Evolutionary conservation across 805 yeast genomes (phyloP).

Genomic region (Wickerhamiella azyma): DNA sequence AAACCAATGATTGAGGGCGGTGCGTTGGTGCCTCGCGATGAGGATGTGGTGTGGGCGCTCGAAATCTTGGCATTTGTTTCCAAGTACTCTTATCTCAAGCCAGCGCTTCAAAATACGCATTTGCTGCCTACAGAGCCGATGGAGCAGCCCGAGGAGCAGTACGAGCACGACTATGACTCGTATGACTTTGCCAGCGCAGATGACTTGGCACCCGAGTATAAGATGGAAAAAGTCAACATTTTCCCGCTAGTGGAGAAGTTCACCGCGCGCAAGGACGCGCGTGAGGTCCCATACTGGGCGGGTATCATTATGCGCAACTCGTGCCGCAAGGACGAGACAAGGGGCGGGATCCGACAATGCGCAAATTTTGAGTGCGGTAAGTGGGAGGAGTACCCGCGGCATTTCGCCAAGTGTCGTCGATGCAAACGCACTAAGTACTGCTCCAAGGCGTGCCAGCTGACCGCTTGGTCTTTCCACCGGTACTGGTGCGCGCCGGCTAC

Average conservation of each 20-base stretch:
- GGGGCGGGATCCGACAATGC: constrained; percentile 88
- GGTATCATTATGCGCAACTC: constrained; percentile 96
- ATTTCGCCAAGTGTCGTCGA: constrained; percentile 87
- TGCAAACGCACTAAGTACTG: constrained; percentile 94
- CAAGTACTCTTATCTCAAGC: constrained; percentile 71
- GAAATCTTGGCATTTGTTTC: constrained; percentile 88
- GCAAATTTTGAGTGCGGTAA: constrained; percentile 85
- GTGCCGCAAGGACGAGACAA: constrained; percentile 74
- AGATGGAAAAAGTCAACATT: constrained; percentile 39
- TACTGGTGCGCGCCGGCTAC: constrained; percentile 58
- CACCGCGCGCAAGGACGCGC: constrained; percentile 53
- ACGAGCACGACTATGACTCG: constrained; percentile 17
- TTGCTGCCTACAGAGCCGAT: constrained; percentile 34
- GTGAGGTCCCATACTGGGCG: constrained; percentile 89
- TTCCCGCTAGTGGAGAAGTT: constrained; percentile 89
- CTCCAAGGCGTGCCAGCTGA: constrained; percentile 78
- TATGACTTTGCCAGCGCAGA: constrained; percentile 24
- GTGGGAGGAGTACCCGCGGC: constrained; percentile 85
- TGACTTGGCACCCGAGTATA: constrained; percentile 34
- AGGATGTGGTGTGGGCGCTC: constrained; percentile 86
- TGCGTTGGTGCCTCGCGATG: constrained; percentile 75
- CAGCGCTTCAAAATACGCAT: constrained; percentile 58
- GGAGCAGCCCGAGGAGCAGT: constrained; percentile 12
- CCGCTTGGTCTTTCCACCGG: constrained; percentile 85
- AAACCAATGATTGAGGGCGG: constrained; percentile 39